Conservation (phyloP, 768 basidiomycete genomes). For the Termitomyces sp. region DNA sequence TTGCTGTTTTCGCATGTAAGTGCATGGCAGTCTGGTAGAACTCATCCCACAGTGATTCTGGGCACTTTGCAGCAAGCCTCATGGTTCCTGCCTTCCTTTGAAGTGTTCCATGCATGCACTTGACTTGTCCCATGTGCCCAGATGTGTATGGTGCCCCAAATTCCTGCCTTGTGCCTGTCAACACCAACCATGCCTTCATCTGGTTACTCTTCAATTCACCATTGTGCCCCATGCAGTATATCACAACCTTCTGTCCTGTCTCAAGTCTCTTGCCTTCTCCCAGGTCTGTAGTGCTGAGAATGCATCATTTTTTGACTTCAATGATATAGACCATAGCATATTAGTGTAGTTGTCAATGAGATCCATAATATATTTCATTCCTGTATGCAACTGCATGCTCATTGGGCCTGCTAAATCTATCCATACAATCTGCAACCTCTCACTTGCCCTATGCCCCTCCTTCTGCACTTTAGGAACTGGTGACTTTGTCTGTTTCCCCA, state of each 20-base stretch:
- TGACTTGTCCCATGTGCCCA: conserved; percentile 27
- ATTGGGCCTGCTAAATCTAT: conserved; percentile 11
- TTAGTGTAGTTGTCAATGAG: too few species aligned
- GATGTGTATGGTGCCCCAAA: conserved; percentile 7
- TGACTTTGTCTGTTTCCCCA: too few species aligned
- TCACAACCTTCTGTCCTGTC: conserved; percentile 12
- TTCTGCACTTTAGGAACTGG: too few species aligned
- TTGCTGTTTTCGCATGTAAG: too few species aligned
- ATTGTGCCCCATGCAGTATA: conserved; percentile 7
- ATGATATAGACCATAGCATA: conserved; percentile 30
- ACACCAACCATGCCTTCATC: conserved; percentile 11
- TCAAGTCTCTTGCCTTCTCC: conserved; percentile 7
- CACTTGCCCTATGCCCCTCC: conserved; percentile 29
- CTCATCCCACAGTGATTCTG: conserved; percentile 23
- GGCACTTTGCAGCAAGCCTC: conserved; percentile 16
- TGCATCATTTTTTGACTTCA: conserved; percentile 22
- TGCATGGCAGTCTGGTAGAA: too few species aligned
- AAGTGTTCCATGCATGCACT: conserved; percentile 18
- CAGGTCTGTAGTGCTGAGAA: neutral
- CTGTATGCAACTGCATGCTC: neutral
- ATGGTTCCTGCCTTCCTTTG: conserved; percentile 20
- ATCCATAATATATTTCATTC: conserved; percentile 14
- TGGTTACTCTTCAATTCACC: conserved; percentile 1
- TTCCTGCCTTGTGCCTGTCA: conserved; percentile 10
- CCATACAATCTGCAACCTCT: conserved; percentile 19